Percentiles rank a stretch among this genome's conserved stretches.
phyloP scores from a whole-genome alignment of 2,329 filamentous ascomycete genomes.

The Stenocarpella maydis region DNA sequence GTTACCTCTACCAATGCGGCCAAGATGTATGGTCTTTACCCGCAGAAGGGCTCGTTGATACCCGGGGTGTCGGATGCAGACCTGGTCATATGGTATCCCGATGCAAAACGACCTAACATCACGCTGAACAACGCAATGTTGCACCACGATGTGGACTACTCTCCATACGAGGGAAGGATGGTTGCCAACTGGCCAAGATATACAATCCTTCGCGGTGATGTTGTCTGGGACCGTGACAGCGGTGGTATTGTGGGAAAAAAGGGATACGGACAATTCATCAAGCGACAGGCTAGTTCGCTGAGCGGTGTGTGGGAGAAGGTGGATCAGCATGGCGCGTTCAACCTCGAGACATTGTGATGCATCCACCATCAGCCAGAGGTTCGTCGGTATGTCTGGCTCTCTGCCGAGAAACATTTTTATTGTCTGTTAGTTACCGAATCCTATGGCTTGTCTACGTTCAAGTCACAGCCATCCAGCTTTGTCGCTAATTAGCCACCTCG shows the following conservation, averaged over 20 bases:
- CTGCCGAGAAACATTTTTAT: not conserved
- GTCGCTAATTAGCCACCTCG: no score
- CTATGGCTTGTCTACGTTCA: not conserved
- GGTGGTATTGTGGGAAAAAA: constrained; percentile 59
- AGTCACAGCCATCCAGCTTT: no score
- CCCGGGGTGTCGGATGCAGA: constrained; percentile 62
- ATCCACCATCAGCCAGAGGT: constrained; percentile 4
- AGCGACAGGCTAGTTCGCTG: constrained; percentile 45
- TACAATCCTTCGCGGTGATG: constrained; percentile 63
- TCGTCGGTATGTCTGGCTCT: not conserved
- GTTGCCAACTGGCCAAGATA: constrained; percentile 68
- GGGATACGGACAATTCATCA: constrained; percentile 58
- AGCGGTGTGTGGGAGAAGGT: constrained; percentile 38
- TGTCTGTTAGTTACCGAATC: not conserved
- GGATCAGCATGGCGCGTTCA: constrained; percentile 34
- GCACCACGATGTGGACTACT: constrained; percentile 69
- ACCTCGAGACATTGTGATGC: constrained; percentile 28
- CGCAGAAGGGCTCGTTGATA: constrained; percentile 56
- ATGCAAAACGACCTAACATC: constrained; percentile 51
- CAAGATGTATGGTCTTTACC: constrained; percentile 64
- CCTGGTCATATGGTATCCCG: constrained; percentile 65
- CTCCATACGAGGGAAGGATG: constrained; percentile 63
- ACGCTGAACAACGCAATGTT: constrained; percentile 59
- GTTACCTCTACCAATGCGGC: constrained; percentile 62
- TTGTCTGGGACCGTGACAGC: constrained; percentile 63